Evolutionary conservation across 208 protist species (phyloP).

Genomic region (Naegleria gruberi): DNA sequence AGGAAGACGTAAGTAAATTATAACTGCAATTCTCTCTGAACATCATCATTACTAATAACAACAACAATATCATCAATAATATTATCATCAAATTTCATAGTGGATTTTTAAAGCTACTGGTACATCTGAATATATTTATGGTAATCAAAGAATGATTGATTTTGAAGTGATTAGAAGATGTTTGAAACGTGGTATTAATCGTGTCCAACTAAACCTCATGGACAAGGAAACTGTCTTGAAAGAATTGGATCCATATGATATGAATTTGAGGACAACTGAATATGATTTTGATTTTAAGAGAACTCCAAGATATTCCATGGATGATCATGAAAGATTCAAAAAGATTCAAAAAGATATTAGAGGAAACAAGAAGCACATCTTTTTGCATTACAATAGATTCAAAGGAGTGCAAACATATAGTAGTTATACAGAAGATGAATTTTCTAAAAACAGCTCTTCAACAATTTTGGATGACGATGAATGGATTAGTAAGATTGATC

Average conservation of each 20-base stretch:
- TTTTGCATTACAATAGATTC: background rate
- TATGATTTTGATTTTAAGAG: background rate
- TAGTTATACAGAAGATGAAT: background rate
- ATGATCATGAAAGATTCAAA: background rate
- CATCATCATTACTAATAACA: background rate
- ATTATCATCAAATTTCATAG: background rate
- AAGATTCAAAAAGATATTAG: background rate
- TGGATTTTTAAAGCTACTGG: constrained; percentile 8
- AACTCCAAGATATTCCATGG: background rate
- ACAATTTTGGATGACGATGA: background rate
- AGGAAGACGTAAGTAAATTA: constrained; percentile 3
- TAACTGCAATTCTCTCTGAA: background rate
- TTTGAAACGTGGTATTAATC: background rate
- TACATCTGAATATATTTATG: constrained; percentile 18
- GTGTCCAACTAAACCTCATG: background rate
- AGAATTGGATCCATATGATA: constrained; percentile 10
- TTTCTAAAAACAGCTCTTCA: background rate
- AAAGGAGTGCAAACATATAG: background rate
- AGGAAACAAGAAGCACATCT: background rate
- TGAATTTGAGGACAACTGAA: background rate
- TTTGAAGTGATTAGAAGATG: constrained; percentile 13
- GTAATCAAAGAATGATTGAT: background rate
- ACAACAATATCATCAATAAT: background rate
- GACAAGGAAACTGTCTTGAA: background rate
- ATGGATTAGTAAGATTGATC: background rate